Evolutionary conservation across 169 alveolate species (phyloP), one percentile per base, ranked within the genome.

Genomic region (Plasmodium chabaudi): DNA sequence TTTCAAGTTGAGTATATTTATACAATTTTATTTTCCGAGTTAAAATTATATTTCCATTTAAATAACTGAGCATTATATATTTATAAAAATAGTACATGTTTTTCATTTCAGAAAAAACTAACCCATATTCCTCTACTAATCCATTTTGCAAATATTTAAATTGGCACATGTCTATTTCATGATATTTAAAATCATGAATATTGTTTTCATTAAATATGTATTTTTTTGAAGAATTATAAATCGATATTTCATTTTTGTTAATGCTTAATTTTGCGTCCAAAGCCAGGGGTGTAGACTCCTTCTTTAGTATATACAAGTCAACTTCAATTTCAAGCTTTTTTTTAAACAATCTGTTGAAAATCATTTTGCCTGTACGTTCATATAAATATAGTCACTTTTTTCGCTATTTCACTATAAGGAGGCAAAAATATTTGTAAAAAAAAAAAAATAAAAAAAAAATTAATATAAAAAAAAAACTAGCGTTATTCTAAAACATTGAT

Each of bases 81-180:
- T 77, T 77, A 65, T 64, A 77, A 65, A 77, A 77, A 27, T 77
- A 77, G 46, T 77, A 65, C 77, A 67, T 77, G 15, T 65, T 2
- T 7, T 53, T 1, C 7, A 77, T 23, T 12, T 77, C 56, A 9
- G 77, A 51, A 77, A 77, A 77, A 5, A 77, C 74, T 19, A 77
- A 51, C 9, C 75, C 77, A 34, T 64, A 77, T 39, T 77, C 77
- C 27, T 77, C 89, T 27, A 77, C 56, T 13, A 65, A 17, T 10
- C 72, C 79, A 77, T 77, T 63, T 23, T 64, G 47, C 15, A 63
- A 15, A 46, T 77, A 53, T 59, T 39, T 64, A 64, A 77, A 64
- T 17, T 77, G 77, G 9, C 89, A 77, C 89, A 77, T 77, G 59
- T 77, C 77, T 27, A 77, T 12, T 19, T 77, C 79, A 64, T 64